Evolutionary conservation across 2,329 filamentous ascomycete species (phyloP), one percentile per base, ranked within the genome.

Genomic region (Lachnellula suecica): DNA sequence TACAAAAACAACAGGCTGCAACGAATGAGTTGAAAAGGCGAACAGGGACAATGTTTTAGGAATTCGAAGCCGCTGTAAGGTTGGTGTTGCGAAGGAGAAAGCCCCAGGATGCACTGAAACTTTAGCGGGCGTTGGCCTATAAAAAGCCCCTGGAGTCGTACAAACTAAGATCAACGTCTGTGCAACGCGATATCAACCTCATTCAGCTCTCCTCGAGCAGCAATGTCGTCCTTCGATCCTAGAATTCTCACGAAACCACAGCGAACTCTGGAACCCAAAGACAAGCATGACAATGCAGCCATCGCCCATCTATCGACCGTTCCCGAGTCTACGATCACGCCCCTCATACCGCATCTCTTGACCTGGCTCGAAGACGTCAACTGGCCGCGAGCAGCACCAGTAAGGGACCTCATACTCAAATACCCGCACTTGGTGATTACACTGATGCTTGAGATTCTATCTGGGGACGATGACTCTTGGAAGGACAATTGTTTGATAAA

Each of bases 321-420:
- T 6, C 19, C 41, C 38, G 4, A 29, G 10, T 3, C n/a, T 11
- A 13, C 37, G 4, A 23, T 51, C 22, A 40, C 17, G 11, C 47
- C 44, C 4, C 44, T 47, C 4, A 10, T 48, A 7, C 43, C 43
- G 20, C 19, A 47, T 29, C 43, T 54, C 23, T 29, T 54, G 13
- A 40, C 4, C n/a, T 54, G 47, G 52, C 24, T 54, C 17, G 37
- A 51, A 35, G 52, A 54, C 7, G 17, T 22, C 7, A 54, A 54
- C 20, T 54, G 52, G 47, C 47, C 52, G 25, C 34, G 50, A 29
- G n/a, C 44, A 15, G 10, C 7, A 15, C 43, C 43, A 17, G 40
- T 49, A 25, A 9, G 40, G 31, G 11, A 41, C n/a, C 19, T 50
- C 2, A 23, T 52, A 2, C 15, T 25, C 4, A 27, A 43, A n/a